Conservation (phyloP, 2,329 filamentous ascomycete species). For the Fusarium sp. region DNA sequence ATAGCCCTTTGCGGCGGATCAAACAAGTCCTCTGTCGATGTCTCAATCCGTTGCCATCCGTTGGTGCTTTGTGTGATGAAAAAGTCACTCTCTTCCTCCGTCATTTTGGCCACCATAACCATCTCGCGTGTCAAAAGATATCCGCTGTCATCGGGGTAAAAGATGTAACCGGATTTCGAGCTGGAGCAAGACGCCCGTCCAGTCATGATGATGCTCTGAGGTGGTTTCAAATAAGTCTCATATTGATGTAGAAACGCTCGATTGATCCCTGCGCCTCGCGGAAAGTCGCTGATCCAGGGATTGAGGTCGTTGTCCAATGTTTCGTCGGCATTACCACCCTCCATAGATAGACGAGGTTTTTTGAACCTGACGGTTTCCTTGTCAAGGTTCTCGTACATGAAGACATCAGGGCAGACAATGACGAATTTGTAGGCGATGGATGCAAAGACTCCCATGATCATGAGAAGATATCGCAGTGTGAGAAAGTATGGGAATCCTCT, state of each 20-base stretch:
- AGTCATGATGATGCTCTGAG: background rate
- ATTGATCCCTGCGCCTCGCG: background rate
- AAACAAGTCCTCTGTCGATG: background rate
- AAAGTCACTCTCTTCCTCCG: background rate
- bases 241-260: background rate
- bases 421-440: constrained; percentile 18
- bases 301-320: background rate
- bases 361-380: background rate
- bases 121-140: background rate
- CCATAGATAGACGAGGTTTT: background rate
- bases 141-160: background rate
- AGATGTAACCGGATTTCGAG: background rate
- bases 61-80: background rate
- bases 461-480: constrained; percentile 1
- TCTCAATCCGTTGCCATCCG: background rate
- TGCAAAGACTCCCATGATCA: background rate
- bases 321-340: background rate
- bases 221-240: background rate
- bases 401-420: background rate
- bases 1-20: background rate
- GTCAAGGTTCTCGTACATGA: constrained; percentile 1
- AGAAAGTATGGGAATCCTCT: background rate
- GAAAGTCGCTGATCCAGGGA: background rate
- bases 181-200: background rate
- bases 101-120: background rate